A percentile compares a stretch with the other conserved stretches of the same genome.
Evolutionary conservation across 345 rosid species (phyloP).

Genomic region (Reutealis trisperma): DNA sequence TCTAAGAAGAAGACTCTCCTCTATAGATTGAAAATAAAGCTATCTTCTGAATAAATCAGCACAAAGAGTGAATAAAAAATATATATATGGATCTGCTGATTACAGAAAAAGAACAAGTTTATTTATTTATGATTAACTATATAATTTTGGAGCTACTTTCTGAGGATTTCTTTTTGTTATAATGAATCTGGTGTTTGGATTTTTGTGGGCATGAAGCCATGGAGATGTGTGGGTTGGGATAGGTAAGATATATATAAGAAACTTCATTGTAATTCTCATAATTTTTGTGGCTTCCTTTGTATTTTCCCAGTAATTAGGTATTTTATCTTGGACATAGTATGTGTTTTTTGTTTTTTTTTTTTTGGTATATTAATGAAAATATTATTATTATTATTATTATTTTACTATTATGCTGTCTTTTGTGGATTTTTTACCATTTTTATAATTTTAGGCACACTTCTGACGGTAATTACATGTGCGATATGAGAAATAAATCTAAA

Average conservation of each 20-base stretch:
- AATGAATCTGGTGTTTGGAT: background rate
- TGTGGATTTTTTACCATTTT: no score
- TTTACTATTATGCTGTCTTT: background rate
- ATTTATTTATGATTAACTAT: no score
- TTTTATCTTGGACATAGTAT: background rate
- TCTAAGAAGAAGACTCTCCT: conserved; percentile 38
- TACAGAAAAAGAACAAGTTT: background rate
- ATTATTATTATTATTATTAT: background rate
- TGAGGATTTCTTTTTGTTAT: background rate
- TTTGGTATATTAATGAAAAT: background rate
- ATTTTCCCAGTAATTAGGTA: background rate
- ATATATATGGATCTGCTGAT: background rate
- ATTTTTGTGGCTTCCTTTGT: background rate
- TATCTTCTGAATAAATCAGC: background rate
- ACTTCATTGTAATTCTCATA: background rate
- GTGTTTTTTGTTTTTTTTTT: background rate
- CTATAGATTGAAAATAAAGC: conserved; percentile 28
- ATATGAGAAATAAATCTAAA: no score
- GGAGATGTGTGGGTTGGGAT: background rate
- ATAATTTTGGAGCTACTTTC: background rate
- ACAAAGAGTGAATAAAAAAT: background rate
- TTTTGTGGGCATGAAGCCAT: background rate
- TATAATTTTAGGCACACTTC: no score
- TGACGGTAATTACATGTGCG: no score
- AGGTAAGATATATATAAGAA: background rate